Evolutionary conservation across 257 asterid genomes (phyloP).

Genomic region (Solanum sejunctum): DNA sequence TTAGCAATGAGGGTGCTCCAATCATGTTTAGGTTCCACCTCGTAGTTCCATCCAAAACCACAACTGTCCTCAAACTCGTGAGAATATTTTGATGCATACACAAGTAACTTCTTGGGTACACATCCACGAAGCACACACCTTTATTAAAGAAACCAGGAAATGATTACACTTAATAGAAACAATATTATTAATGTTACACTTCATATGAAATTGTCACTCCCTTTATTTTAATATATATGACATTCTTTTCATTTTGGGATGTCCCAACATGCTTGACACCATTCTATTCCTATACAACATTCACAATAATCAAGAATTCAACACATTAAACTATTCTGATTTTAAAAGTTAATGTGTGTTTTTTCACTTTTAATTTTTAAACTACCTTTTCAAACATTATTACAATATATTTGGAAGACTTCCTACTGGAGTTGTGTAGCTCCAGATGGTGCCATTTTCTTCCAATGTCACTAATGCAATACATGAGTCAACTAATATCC

Average conservation of each 20-base stretch:
- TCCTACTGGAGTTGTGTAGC: too few relatives aligned
- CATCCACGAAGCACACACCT: slow-evolving; percentile 99
- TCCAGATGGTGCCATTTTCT: background rate
- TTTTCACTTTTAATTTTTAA: background rate
- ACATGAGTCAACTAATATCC: background rate
- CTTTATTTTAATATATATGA: background rate
- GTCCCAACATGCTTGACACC: background rate
- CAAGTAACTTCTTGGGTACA: slow-evolving; percentile 89
- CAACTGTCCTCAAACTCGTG: slow-evolving; percentile 91
- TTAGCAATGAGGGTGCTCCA: slow-evolving; percentile 91
- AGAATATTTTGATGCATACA: slow-evolving; percentile 80
- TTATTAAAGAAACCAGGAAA: slow-evolving; percentile 10
- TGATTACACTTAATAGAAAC: background rate
- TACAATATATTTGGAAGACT: background rate
- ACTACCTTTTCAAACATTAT: background rate
- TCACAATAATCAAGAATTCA: background rate
- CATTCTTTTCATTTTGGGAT: background rate
- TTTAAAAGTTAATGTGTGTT: background rate
- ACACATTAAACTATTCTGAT: background rate
- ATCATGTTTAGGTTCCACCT: slow-evolving; percentile 82
- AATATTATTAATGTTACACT: background rate
- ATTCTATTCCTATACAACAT: background rate
- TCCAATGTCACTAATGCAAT: background rate
- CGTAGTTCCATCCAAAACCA: slow-evolving; percentile 90
- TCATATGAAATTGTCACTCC: background rate